These are phyloP conservation scores for Gossypium ekmanianum DNA, from an alignment of 345 rosid species.

Conservation along the genomic window DNA sequence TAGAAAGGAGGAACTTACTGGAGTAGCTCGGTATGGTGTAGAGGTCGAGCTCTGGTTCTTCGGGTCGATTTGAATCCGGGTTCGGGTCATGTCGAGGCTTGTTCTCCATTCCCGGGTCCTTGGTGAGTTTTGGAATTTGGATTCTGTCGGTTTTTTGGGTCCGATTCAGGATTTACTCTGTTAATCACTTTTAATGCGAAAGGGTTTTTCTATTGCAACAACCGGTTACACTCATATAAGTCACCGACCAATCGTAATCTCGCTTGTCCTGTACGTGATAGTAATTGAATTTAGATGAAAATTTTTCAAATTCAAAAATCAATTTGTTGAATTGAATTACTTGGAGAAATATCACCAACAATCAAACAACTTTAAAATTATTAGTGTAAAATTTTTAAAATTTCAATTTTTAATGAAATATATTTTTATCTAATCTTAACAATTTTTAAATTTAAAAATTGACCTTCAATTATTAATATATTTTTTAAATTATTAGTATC, in stretches of 20 bases:
- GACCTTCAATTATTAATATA: no score
- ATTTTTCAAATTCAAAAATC: no score
- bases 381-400: no score
- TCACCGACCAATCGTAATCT: slow-evolving; percentile 9
- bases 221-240: neutral
- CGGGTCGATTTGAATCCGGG: slow-evolving; percentile 30
- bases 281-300: no score
- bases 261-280: neutral
- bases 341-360: no score
- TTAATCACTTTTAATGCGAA: neutral
- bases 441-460: no score
- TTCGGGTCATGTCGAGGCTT: slow-evolving; percentile 35
- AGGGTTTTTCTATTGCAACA: neutral
- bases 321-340: no score
- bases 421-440: no score
- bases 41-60: slow-evolving; percentile 55
- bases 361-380: no score
- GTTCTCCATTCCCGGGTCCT: slow-evolving; percentile 28
- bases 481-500: no score
- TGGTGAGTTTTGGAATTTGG: neutral
- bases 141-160: slow-evolving; percentile 9
- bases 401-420: no score
- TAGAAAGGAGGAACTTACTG: slow-evolving; percentile 36
- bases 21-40: slow-evolving; percentile 77
- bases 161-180: neutral